Percentiles rank a stretch among this genome's conserved stretches.
Conservation (phyloP, 345 rosid genomes). For the Ricinus communis region DNA sequence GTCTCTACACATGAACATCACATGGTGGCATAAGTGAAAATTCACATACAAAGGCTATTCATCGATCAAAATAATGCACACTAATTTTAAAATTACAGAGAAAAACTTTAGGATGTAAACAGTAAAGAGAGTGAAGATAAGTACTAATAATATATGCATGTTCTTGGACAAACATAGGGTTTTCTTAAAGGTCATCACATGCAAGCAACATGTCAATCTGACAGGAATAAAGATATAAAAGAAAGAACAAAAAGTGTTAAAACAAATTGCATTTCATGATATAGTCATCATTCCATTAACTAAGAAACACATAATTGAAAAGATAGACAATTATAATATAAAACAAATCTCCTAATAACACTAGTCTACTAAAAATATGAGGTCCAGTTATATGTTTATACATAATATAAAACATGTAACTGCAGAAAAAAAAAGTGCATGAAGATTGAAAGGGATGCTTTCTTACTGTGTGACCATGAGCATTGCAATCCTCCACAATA, state of each 20-base stretch:
- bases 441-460: not conserved
- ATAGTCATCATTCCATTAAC: not conserved
- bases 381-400: too few species aligned
- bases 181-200: conserved; percentile 86
- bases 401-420: too few species aligned
- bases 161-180: conserved; percentile 72
- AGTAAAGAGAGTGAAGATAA: not conserved
- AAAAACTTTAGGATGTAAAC: too few species aligned
- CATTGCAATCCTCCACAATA: too few species aligned
- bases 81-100: not conserved
- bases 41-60: too few species aligned
- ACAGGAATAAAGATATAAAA: conserved; percentile 18
- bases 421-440: not conserved
- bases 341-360: not conserved
- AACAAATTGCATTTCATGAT: not conserved
- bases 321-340: not conserved
- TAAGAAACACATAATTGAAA: conserved; percentile 1
- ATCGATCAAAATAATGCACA: not conserved
- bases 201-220: conserved; percentile 85
- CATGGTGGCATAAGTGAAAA: too few species aligned
- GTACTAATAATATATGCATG: conserved; percentile 84
- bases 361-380: too few species aligned
- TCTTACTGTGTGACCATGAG: conserved; percentile 84
- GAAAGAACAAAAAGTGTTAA: not conserved
- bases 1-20: too few species aligned